Percentiles rank a stretch among this genome's conserved stretches.
phyloP scores from a whole-genome alignment of 73 alveolate species.

The Paramecium tetraurelia region DNA sequence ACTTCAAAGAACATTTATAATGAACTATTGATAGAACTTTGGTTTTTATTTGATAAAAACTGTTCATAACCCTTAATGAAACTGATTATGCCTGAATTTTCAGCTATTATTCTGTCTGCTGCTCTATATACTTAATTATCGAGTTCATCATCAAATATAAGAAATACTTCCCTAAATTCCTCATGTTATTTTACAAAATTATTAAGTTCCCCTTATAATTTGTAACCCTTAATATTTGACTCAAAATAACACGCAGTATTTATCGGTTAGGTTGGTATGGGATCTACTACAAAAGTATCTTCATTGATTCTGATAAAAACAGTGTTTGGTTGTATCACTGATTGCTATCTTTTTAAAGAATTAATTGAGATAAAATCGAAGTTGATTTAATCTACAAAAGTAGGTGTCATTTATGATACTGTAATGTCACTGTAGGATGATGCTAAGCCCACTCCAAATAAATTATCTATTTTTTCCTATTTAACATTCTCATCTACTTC shows the following conservation, averaged over 20 bases:
- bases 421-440: neutral
- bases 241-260: conserved; percentile 15
- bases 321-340: neutral
- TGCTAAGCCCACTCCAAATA: neutral
- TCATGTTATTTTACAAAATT: neutral
- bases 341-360: neutral
- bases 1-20: neutral
- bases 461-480: neutral
- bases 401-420: conserved; percentile 10
- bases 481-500: neutral
- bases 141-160: neutral
- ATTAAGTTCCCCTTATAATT: neutral
- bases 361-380: neutral
- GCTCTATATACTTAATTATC: neutral
- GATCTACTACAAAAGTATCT: neutral
- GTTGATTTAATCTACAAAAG: neutral
- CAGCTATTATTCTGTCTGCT: neutral
- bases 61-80: neutral
- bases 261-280: neutral
- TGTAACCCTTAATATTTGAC: neutral
- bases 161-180: neutral
- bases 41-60: neutral
- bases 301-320: neutral
- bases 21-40: neutral
- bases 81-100: neutral